A percentile compares a stretch with the other conserved stretches of the same genome.
Conservation (phyloP, 768 basidiomycete species). For the Amanita subjunquillea region DNA sequence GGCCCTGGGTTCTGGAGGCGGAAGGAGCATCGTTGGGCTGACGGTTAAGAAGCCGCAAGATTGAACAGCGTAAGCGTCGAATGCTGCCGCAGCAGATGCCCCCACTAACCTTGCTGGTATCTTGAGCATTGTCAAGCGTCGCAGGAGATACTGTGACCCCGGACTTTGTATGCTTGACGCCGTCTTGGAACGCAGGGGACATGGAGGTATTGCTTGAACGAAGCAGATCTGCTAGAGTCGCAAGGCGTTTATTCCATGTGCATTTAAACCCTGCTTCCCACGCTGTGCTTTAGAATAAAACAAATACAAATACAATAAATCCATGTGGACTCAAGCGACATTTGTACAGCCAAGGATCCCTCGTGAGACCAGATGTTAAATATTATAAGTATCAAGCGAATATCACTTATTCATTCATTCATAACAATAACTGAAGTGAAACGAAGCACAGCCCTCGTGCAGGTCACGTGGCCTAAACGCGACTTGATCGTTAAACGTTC, state of each 20-base stretch:
- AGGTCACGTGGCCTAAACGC: too few relatives aligned
- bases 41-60: background rate
- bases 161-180: background rate
- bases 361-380: too few relatives aligned
- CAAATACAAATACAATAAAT: background rate
- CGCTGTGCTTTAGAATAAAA: conserved; percentile 3
- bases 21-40: background rate
- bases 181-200: background rate
- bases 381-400: too few relatives aligned
- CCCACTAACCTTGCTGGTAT: background rate
- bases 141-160: background rate
- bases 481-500: too few relatives aligned
- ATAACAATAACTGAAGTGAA: too few relatives aligned
- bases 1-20: background rate
- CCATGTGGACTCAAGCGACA: background rate
- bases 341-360: too few relatives aligned
- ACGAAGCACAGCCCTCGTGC: too few relatives aligned
- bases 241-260: conserved; percentile 4
- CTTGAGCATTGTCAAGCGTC: background rate
- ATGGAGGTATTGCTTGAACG: conserved; percentile 1
- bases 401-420: too few relatives aligned
- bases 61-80: background rate
- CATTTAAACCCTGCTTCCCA: conserved; percentile 1
- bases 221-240: background rate
- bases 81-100: background rate